Percentiles rank a stretch among this genome's conserved stretches.
Evolutionary conservation across 805 yeast species (phyloP).

Genomic region (Candida maltosa): DNA sequence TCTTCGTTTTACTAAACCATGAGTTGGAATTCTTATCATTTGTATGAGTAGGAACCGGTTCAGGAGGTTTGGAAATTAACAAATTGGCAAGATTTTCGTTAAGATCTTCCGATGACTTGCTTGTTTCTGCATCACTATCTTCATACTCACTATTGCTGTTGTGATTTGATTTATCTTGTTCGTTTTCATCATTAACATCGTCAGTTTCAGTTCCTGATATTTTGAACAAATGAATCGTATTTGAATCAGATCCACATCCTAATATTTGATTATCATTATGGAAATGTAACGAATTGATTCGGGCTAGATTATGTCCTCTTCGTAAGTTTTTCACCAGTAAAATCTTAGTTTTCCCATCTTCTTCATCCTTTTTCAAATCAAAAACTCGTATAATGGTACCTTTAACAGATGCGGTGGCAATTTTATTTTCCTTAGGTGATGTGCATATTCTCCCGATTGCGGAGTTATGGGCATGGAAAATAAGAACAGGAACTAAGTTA

Average conservation of each 20-base stretch:
- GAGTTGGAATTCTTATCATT: conserved; percentile 13
- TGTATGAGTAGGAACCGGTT: conserved; percentile 3
- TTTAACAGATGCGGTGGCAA: conserved; percentile 41
- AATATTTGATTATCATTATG: conserved; percentile 28
- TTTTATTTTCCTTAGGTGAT: conserved; percentile 20
- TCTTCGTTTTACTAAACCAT: conserved; percentile 21
- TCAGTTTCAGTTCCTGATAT: conserved; percentile 11
- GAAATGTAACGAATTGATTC: conserved; percentile 32
- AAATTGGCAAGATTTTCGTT: conserved; percentile 41
- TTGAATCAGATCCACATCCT: conserved; percentile 39
- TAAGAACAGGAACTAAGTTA: conserved; percentile 23
- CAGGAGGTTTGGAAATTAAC: conserved; percentile 22
- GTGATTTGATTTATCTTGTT: conserved; percentile 9
- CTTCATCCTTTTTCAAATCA: conserved; percentile 14
- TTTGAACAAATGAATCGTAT: conserved; percentile 39
- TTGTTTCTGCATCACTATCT: conserved; percentile 18
- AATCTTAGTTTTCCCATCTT: conserved; percentile 14
- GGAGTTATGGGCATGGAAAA: conserved; percentile 40
- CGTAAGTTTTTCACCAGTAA: conserved; percentile 31
- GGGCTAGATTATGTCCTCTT: conserved; percentile 38
- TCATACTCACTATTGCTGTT: conserved; percentile 13
- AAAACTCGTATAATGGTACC: conserved; percentile 41
- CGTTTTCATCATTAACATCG: conserved; percentile 6
- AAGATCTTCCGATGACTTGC: conserved; percentile 34
- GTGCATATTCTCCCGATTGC: conserved; percentile 29